Conservation (phyloP, 805 yeast genomes). For the Nakazawaea ernobii region DNA sequence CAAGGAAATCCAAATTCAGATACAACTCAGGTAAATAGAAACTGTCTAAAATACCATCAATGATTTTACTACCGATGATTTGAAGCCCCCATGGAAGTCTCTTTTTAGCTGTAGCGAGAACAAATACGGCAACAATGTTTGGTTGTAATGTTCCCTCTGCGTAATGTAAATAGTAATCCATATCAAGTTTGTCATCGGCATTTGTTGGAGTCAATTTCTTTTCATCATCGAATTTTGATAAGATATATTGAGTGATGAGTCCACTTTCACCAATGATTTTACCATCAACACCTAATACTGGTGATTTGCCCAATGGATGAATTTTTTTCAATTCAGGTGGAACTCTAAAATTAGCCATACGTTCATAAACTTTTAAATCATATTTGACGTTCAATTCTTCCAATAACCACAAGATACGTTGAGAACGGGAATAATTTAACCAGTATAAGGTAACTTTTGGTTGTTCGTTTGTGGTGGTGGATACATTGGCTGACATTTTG, state of each 20-base stretch:
- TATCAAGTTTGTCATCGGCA: conserved; percentile 34
- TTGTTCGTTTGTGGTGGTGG: neutral
- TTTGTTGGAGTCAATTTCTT: conserved; percentile 31
- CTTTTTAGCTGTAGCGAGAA: conserved; percentile 31
- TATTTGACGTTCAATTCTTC: conserved; percentile 54
- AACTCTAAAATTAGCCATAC: conserved; percentile 44
- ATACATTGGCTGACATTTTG: no score
- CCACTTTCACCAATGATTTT: conserved; percentile 53
- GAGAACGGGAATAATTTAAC: conserved; percentile 54
- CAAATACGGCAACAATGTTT: conserved; percentile 20
- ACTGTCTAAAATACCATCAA: conserved; percentile 39
- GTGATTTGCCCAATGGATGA: conserved; percentile 62
- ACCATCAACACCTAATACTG: conserved; percentile 45
- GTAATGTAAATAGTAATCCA: conserved; percentile 49
- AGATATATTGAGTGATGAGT: conserved; percentile 45
- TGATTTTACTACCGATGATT: conserved; percentile 34
- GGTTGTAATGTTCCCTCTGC: conserved; percentile 62
- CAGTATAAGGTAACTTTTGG: conserved; percentile 16
- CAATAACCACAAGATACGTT: conserved; percentile 58
- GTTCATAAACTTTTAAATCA: conserved; percentile 44
- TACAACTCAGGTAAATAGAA: conserved; percentile 45
- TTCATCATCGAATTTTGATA: conserved; percentile 41
- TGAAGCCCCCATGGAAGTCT: conserved; percentile 45
- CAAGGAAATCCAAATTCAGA: conserved; percentile 33
- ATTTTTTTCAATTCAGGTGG: conserved; percentile 43